Evolutionary conservation across 495 filamentous ascomycete species (phyloP).

Genomic region (Hyphodiscus hymeniophilus): DNA sequence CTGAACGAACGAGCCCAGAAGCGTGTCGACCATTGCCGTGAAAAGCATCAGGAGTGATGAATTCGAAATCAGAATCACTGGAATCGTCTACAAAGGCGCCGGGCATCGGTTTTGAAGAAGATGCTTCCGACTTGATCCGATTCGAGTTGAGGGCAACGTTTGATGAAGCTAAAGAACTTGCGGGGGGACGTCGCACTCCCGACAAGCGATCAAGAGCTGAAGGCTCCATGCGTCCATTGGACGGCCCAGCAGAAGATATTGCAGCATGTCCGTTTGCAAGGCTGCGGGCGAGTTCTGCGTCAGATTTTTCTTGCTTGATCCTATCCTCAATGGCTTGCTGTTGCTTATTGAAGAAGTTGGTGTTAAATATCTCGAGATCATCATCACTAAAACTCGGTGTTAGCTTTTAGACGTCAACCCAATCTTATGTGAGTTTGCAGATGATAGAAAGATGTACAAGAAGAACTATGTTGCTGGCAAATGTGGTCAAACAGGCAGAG

Average conservation of each 20-base stretch:
- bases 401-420: not conserved
- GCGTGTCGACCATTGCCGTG: constrained; percentile 16
- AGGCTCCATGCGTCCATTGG: not conserved
- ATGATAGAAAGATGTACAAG: not conserved
- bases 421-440: not conserved
- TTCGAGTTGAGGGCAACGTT: not conserved
- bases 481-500: not conserved
- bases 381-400: constrained; percentile 15
- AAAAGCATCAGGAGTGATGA: constrained; percentile 16
- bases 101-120: constrained; percentile 3
- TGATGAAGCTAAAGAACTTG: constrained; percentile 1
- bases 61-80: constrained; percentile 23
- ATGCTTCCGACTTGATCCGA: constrained; percentile 4
- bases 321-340: constrained; percentile 29
- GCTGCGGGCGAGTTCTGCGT: constrained; percentile 40
- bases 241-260: not conserved
- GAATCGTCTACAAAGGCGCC: constrained; percentile 9
- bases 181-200: constrained; percentile 4
- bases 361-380: constrained; percentile 8
- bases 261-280: constrained; percentile 19
- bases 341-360: constrained; percentile 21
- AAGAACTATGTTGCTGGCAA: too few relatives aligned
- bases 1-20: not conserved
- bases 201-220: constrained; percentile 17
- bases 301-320: constrained; percentile 33